Conservation (phyloP, 139 green algal species). For the Trebouxia sp. region DNA sequence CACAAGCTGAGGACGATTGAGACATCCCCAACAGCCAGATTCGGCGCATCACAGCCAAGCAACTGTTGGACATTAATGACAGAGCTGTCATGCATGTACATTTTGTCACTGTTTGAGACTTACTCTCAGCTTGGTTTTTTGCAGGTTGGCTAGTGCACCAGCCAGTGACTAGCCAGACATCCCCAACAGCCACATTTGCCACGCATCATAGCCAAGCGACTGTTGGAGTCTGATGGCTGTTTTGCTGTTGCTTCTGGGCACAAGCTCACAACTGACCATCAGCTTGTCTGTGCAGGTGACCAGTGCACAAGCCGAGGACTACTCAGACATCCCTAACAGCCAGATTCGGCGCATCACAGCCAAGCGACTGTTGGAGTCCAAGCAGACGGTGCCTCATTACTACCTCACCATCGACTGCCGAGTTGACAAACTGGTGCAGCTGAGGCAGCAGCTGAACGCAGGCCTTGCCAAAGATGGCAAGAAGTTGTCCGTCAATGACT, state of each 20-base stretch:
- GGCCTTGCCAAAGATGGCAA: conserved; percentile 44
- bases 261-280: not conserved
- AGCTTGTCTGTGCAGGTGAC: not conserved
- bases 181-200: too few species aligned
- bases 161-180: too few species aligned
- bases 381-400: conserved; percentile 97
- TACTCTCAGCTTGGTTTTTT: too few species aligned
- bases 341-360: conserved; percentile 90
- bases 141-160: too few species aligned
- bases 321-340: conserved; percentile 73
- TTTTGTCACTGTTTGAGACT: too few species aligned
- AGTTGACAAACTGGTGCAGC: conserved; percentile 65
- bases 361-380: conserved; percentile 87
- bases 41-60: conserved; percentile 77
- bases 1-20: conserved; percentile 26
- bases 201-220: too few species aligned
- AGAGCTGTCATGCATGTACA: too few species aligned
- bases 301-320: conserved; percentile 15
- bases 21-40: conserved; percentile 82
- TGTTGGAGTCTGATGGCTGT: too few species aligned
- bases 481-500: conserved; percentile 97
- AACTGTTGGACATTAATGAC: conserved; percentile 92
- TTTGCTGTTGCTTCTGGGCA: too few species aligned
- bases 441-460: conserved; percentile 69
- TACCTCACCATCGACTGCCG: conserved; percentile 87